A percentile compares a stretch with the other conserved stretches of the same genome.
Evolutionary conservation across 768 basidiomycete genomes (phyloP).

Genomic region (Rhodotorula sphaerocarpa): DNA sequence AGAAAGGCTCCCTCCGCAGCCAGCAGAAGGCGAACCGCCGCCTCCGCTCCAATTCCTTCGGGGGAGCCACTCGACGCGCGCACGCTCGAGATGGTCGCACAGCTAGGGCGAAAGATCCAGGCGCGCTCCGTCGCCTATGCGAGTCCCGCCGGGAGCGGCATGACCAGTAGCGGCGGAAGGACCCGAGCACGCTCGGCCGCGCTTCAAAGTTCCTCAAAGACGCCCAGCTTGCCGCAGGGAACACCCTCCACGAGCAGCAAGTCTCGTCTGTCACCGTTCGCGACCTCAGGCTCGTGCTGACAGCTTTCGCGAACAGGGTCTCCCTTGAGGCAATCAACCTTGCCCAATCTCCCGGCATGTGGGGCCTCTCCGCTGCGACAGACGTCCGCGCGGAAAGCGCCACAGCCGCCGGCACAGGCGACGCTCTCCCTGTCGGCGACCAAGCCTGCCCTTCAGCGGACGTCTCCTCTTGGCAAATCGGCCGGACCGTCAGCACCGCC

Average conservation of each 20-base stretch:
- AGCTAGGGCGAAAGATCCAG: conserved; percentile 10
- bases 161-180: no score
- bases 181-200: neutral
- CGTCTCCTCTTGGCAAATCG: no score
- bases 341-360: neutral
- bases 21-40: neutral
- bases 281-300: no score
- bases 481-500: no score
- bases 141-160: neutral
- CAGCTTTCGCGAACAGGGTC: no score
- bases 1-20: neutral
- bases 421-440: neutral
- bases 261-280: no score
- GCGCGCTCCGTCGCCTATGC: neutral
- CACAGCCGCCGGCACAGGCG: neutral
- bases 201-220: no score
- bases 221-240: no score
- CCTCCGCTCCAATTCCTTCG: neutral
- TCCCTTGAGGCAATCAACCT: neutral
- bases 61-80: conserved; percentile 10
- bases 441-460: neutral
- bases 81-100: conserved; percentile 11
- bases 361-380: neutral
- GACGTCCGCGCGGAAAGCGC: neutral
- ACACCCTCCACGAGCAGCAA: no score